Base-by-base conservation (phyloP, 2,329 filamentous ascomycete species). In the Cercospora zeae-maydis region DNA sequence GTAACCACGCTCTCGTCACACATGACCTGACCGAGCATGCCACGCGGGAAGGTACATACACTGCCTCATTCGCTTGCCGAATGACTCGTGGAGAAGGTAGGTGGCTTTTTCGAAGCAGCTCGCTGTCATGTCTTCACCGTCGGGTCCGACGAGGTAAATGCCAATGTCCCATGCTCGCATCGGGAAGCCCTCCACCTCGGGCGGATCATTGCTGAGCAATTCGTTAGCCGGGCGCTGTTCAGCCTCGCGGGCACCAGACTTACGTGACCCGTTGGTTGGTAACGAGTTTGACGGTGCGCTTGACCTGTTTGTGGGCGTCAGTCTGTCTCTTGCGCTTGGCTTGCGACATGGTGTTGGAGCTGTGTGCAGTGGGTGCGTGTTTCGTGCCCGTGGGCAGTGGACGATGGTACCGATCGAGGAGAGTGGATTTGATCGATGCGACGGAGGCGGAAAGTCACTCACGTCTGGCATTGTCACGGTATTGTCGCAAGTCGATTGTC, bases 71-170 rank as follows among this genome's bases (percentile, higher is more conserved):
- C 82, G 89, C 72, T 93, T 90, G 59, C 88, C 90, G 77, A 99
- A 99, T 55, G 92, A 95, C 34, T 95, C 93, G 78, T 99, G 95
- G 31, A 99, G 85, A 74, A 91, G 90, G 81, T 97, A 99, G 61
- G 88, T 88, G 45, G 90, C 93, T 81, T 96, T 96, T 75, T 92
- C 91, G 80, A 97, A 98, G 77, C 92, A 86, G 69, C 81, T 91
- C 59, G 93, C 92, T 7, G 90, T 85, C 57, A 92, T 84, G 77
- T 96, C 88, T 70, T 95, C 90, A 70, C 92, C 93, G 67, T 91
- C 86, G 71, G 96, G 90, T 69, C 96, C 92, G 60, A 97, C 77
- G 58, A 98, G 78, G 78, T 86, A 91, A 70, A 99, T 82, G 78
- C 90, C 88, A 75, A 98, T 90, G 69, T 86, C 92, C 95, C 95